phyloP scores from a whole-genome alignment of 2,329 filamentous ascomycete species.

The Sporothrix euskadiensis region DNA sequence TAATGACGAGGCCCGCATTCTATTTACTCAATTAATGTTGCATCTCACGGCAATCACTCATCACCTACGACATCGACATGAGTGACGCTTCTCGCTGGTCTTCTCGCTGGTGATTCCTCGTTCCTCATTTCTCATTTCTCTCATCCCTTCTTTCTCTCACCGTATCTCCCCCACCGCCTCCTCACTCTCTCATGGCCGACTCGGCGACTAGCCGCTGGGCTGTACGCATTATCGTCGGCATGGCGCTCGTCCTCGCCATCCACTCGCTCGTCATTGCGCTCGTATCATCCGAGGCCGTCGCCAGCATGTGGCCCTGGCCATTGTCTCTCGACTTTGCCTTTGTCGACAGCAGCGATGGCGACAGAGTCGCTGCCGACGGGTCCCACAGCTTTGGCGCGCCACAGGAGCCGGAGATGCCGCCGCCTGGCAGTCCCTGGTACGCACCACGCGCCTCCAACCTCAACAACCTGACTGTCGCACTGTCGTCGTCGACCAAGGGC shows the following conservation, averaged over 20 bases:
- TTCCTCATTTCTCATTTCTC: not conserved
- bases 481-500: slow-evolving; percentile 43
- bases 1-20: not conserved
- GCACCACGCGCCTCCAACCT: slow-evolving; percentile 35
- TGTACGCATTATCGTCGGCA: slow-evolving; percentile 20
- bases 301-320: slow-evolving; percentile 23
- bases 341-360: slow-evolving; percentile 13
- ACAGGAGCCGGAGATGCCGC: slow-evolving; percentile 6
- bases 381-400: slow-evolving; percentile 12
- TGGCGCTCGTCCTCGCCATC: slow-evolving; percentile 26
- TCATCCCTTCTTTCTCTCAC: not conserved
- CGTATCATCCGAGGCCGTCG: not conserved
- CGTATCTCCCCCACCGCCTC: not conserved
- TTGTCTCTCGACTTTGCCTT: slow-evolving; percentile 20
- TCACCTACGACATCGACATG: not conserved
- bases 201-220: slow-evolving; percentile 23
- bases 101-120: not conserved
- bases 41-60: not conserved
- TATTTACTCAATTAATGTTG: not conserved
- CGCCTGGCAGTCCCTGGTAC: slow-evolving; percentile 36
- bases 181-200: not conserved
- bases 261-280: slow-evolving; percentile 20
- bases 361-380: slow-evolving; percentile 20
- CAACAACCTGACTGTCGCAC: slow-evolving; percentile 38
- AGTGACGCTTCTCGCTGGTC: not conserved